Conservation (phyloP, 176 grass and related monocot genomes). For the Elymus sibiricus region DNA sequence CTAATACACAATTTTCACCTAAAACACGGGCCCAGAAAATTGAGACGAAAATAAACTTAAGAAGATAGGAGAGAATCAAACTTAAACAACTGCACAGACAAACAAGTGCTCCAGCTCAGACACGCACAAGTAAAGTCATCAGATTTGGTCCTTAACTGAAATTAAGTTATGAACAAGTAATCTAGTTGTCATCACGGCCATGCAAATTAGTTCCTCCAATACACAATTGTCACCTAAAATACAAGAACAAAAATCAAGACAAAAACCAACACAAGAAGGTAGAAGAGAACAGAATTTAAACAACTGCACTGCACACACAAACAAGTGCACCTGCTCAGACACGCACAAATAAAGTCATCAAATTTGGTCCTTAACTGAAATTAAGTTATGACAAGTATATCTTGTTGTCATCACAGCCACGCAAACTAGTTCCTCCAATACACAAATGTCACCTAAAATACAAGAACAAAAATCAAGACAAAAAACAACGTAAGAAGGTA, state of each 20-base stretch:
- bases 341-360: constrained; percentile 77
- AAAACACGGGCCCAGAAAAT: too few species aligned
- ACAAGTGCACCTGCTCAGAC: constrained; percentile 41
- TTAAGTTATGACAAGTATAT: constrained; percentile 33
- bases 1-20: too few species aligned
- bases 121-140: constrained; percentile 71
- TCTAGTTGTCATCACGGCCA: constrained; percentile 48
- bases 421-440: not conserved
- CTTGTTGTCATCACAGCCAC: constrained; percentile 50
- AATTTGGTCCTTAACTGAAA: constrained; percentile 8
- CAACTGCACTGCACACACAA: not conserved
- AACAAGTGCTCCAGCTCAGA: constrained; percentile 38
- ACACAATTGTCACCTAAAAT: not conserved
- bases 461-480: not conserved
- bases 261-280: not conserved
- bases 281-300: not conserved
- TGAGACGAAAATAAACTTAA: too few species aligned
- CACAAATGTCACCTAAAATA: too few species aligned
- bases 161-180: constrained; percentile 35
- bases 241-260: not conserved
- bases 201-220: not conserved
- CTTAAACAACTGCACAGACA: not conserved
- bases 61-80: not conserved
- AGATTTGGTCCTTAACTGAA: constrained; percentile 19
- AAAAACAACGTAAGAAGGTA: not conserved